Base-by-base conservation (phyloP, 129 eudicot genomes). In the Helianthus tuberosus region DNA sequence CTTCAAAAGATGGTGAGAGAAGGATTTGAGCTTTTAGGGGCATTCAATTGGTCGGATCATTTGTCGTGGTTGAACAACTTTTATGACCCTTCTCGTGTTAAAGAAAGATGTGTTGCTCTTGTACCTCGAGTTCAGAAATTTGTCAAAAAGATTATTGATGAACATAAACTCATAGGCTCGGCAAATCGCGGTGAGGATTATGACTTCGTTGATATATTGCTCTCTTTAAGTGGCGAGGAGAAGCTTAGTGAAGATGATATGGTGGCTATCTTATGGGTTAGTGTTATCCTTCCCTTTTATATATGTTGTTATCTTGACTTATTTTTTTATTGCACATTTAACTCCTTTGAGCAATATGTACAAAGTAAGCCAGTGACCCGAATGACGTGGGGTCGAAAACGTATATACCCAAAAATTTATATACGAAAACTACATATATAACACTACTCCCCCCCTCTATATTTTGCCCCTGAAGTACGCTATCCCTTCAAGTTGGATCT, bases 181-280 rank as follows among this genome's bases (percentile, higher is more conserved):
- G 27, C 14, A 3, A 44, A 67, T 13, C n/a, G 8, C 1, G 49
- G 36, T 16, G 86, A 80, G 4, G 38, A 41, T 62, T 80, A 68
- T 2, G 92, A 84, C 54, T 89, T 89, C 11, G 88, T 86, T 16
- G 88, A 89, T 73, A 89, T 89, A 68, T 82, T 89, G 78, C 81
- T 89, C 59, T 84, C 88, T 39, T 67, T 89, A 60, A 76, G 81
- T 12, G 89, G 89, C 3, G 83, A 82, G 35, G 92, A 86, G 78
- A 89, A 86, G 92, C 92, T 84, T 11, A 43, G 66, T 13, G 85
- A 89, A 52, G 89, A 86, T 77, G 92, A 89, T 48, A 89, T 89
- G 96, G 85, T 89, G 41, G 92, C 92, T 66, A 75, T 89, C 10
- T 66, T 89, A 62, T 89, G 96, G 96, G 96, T 89, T 67, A 62